Percentiles rank a stretch among this genome's conserved stretches.
Conservation (phyloP, 768 basidiomycete species). For the Lentinus brumalis region DNA sequence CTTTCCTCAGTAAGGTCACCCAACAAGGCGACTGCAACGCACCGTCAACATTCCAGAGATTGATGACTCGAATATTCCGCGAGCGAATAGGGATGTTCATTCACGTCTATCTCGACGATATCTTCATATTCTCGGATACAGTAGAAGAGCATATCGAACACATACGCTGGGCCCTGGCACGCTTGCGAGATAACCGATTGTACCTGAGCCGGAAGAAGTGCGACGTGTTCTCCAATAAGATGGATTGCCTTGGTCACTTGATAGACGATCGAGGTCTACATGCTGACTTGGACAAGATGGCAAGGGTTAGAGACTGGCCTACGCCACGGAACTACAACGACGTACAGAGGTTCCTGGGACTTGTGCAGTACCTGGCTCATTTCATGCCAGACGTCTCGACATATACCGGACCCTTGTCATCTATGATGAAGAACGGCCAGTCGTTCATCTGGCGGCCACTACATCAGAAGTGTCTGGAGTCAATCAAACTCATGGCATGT, state of each 20-base stretch:
- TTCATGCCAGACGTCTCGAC: slow-evolving; percentile 39
- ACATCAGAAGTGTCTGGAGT: slow-evolving; percentile 25
- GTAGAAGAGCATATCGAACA: slow-evolving; percentile 41
- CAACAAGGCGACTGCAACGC: slow-evolving; percentile 50
- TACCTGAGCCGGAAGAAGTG: slow-evolving; percentile 39
- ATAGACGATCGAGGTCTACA: slow-evolving; percentile 43
- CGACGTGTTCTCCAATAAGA: slow-evolving; percentile 30
- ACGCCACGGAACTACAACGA: slow-evolving; percentile 36
- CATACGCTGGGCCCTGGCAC: slow-evolving; percentile 34
- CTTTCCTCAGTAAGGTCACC: slow-evolving; percentile 40
- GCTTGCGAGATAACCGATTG: slow-evolving; percentile 30
- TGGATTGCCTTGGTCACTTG: slow-evolving; percentile 44
- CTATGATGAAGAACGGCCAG: slow-evolving; percentile 30
- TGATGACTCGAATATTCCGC: slow-evolving; percentile 46
- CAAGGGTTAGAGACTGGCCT: slow-evolving; percentile 35
- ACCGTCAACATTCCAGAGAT: slow-evolving; percentile 45
- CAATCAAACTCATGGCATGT: slow-evolving; percentile 18
- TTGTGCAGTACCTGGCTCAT: slow-evolving; percentile 40
- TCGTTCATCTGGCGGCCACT: slow-evolving; percentile 29
- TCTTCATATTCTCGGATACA: slow-evolving; percentile 40
- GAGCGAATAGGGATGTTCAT: slow-evolving; percentile 40
- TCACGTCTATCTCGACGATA: slow-evolving; percentile 48
- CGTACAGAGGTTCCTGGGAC: slow-evolving; percentile 42
- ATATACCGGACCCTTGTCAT: slow-evolving; percentile 35
- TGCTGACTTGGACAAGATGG: slow-evolving; percentile 39